phyloP scores from a whole-genome alignment of 306 rosid genomes.

The Lablab purpureus region DNA sequence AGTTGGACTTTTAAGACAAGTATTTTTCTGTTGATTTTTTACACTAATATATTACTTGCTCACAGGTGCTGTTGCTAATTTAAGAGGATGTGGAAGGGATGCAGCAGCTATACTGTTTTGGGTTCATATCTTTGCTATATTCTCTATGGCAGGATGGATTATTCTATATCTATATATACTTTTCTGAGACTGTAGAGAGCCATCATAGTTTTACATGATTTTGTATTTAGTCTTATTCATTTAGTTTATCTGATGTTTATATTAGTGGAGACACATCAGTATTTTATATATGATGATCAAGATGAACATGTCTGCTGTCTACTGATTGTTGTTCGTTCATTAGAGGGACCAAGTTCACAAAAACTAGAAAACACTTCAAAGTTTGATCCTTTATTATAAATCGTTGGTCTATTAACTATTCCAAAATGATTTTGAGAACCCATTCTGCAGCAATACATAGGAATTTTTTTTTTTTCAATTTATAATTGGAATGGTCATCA shows the following conservation, averaged over 20 bases:
- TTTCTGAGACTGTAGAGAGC: slow-evolving; percentile 54
- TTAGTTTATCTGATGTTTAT: slow-evolving; percentile 42
- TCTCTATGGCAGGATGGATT: slow-evolving; percentile 97
- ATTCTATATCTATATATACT: slow-evolving; percentile 75
- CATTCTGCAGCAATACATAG: slow-evolving; percentile 10
- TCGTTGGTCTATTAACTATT: not conserved
- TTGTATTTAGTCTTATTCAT: slow-evolving; percentile 27
- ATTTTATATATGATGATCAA: not conserved
- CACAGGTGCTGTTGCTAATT: slow-evolving; percentile 94
- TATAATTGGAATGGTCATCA: slow-evolving; percentile 15
- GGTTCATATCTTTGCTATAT: slow-evolving; percentile 92
- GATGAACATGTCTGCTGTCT: not conserved
- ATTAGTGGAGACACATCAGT: slow-evolving; percentile 23
- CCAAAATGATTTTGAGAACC: slow-evolving; percentile 20
- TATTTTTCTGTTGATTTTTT: slow-evolving; percentile 1
- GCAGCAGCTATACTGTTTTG: slow-evolving; percentile 94
- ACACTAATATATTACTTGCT: slow-evolving; percentile 18
- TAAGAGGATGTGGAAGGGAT: slow-evolving; percentile 96
- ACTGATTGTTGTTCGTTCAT: slow-evolving; percentile 27
- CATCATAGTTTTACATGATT: slow-evolving; percentile 14
- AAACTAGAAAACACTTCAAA: slow-evolving; percentile 1
- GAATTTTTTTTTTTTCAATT: not conserved
- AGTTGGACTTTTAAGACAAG: slow-evolving; percentile 11
- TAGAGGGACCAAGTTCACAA: slow-evolving; percentile 3
- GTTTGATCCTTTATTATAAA: not conserved